Base-by-base conservation (phyloP, 176 grass and related monocot genomes). In the Zoysia japonica region DNA sequence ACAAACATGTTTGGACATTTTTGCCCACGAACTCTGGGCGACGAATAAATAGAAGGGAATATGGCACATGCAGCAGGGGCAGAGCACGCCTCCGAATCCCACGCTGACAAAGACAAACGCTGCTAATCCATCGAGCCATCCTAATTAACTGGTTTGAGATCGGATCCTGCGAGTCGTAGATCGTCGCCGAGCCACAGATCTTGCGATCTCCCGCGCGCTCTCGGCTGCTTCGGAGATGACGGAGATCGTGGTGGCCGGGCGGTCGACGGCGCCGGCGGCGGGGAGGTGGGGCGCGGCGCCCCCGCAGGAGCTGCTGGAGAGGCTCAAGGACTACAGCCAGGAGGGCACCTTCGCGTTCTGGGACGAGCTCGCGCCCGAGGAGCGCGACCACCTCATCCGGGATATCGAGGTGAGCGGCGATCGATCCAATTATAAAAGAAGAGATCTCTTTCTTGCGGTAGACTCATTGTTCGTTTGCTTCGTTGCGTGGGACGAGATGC, bases 281-380 rank as follows among this genome's bases (percentile, higher is more conserved):
- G 87, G 71, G 66, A 61, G 84, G 66, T 86, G 86, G 79, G 87
- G 89, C 2, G 71, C 85, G 0, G 86, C 80, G 55, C 93, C 93
- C 69, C 90, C 93, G 85, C 93, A 97, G 84, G 90, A 85, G 76
- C 82, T 97, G 52, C 83, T 97, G 35, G 93, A 97, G 86, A 86
- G 93, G 68, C 85, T 97, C 70, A 97, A 97, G 77, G 88, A 97
- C 82, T 97, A 93, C 66, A 88, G 88, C 40, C 88, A 93, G 71
- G 93, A 97, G 65, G 90, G 76, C 37, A 84, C 93, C 69, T 89
- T 97, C 71, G 88, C 93, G 16, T 84, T 97, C 68, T 97, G 93
- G 93, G 88, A 97, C 54, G 90, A 97, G 83, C 86, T 97, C 77
- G 74, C 51, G 6, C 86, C 88, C n/a, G 93, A 97, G 69, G 93